Base-by-base conservation (phyloP, 768 basidiomycete genomes). In the Pleurotus citrinopileatus region DNA sequence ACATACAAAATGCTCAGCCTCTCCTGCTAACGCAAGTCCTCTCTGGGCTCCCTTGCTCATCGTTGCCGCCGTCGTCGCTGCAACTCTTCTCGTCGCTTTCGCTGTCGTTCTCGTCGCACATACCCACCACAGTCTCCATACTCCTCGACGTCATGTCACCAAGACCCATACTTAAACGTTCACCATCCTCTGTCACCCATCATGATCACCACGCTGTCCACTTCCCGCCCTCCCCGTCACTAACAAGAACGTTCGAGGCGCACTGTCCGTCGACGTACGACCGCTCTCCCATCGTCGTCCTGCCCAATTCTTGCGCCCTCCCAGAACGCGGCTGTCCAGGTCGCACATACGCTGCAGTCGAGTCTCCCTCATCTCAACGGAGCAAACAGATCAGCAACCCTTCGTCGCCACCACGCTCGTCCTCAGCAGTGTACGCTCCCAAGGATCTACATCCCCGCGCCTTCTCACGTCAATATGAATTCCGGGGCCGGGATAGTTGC, bases 311-410 rank as follows among this genome's bases (percentile, higher is more conserved):
- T 29, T 91, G 89, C 63, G 83, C 84, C 8, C 77, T 94, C 20
- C 91, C 91, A 29, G 89, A 82, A 60, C 83, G 91, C 56, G 88
- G 88, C 26, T 87, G 85, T 64, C 85, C 86, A 46, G 86, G 87
- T 23, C 78, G 84, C 57, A 88, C 86, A 3, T 89, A 88, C 63
- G 68, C 69, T 56, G 73, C 80, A 48, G 78, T 74, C 50, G 79
- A 75, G 50, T 12, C n/a, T n/a, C n/a, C 2, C n/a, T 55, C 59
- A 22, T 46, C 46, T 28, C 48, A 43, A 40, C 9, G 44, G 15
- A 17, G 19, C 25, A 8, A 29, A 9, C 12, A 22, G 17, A 3
- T 9, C n/a, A 20, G 26, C 25, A 26, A 22, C 25, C 27, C n/a
- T 8, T 29, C 28, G n/a, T 60, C 36, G 54, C 56, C 26, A 52